These are phyloP conservation scores for Saxophila tyrrhenica DNA, from an alignment of 495 filamentous ascomycete species.

Conservation along the genomic window DNA sequence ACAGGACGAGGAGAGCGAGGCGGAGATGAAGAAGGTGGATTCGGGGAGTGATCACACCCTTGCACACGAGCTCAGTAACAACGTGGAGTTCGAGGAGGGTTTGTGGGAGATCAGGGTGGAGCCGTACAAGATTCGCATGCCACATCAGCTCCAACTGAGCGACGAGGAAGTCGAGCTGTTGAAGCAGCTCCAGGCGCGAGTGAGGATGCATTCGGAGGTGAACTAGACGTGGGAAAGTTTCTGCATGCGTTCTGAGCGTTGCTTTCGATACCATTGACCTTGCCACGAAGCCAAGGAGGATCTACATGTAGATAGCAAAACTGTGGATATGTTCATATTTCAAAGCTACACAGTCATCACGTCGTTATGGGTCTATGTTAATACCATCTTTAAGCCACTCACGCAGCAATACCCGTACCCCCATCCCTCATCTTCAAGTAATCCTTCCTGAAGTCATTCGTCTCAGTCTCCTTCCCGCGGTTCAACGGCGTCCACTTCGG, in stretches of 20 bases:
- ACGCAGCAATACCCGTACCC: background rate
- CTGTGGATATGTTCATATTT: no score
- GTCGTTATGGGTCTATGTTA: no score
- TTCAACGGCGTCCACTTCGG: constrained; percentile 97
- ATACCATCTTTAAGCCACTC: no score
- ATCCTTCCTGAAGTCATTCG: constrained; percentile 62
- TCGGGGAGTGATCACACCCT: background rate
- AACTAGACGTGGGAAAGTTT: background rate
- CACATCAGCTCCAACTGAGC: constrained; percentile 11
- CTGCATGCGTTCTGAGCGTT: background rate
- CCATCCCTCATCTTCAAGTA: constrained; percentile 45
- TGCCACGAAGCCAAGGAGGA: no score
- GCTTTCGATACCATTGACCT: background rate
- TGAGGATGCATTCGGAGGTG: constrained; percentile 6
- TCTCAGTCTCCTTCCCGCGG: constrained; percentile 63
- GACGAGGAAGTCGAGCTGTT: constrained; percentile 15
- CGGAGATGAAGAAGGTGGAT: background rate
- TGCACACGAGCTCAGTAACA: background rate
- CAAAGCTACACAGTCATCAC: no score
- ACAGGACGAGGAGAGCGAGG: constrained; percentile 14
- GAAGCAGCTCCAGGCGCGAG: constrained; percentile 10
- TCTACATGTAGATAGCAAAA: no score
- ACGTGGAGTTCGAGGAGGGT: constrained; percentile 1
- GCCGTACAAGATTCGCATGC: constrained; percentile 12
- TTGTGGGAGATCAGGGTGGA: constrained; percentile 3